Conservation (phyloP, 768 basidiomycete genomes). For the Nevesoporus exiguus region DNA sequence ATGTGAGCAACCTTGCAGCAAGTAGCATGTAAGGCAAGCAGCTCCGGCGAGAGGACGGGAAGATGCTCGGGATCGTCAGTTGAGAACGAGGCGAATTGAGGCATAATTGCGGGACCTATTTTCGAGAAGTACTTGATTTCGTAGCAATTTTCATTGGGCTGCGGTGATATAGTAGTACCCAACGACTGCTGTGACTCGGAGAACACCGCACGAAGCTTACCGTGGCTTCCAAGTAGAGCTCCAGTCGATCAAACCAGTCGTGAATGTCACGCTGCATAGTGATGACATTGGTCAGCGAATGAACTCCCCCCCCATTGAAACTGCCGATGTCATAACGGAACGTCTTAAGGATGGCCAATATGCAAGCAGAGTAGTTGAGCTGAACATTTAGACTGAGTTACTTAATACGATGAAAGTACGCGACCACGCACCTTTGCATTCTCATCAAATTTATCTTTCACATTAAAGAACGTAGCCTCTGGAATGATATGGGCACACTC, state of each 20-base stretch:
- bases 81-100: slow-evolving; percentile 3
- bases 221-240: slow-evolving; percentile 8
- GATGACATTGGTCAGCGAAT: slow-evolving; percentile 9
- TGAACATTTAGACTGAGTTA: neutral
- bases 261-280: neutral
- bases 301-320: slow-evolving; percentile 3
- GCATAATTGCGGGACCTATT: neutral
- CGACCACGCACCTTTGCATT: neutral
- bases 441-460: neutral
- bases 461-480: neutral
- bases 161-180: neutral
- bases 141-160: slow-evolving; percentile 1
- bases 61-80: slow-evolving; percentile 2
- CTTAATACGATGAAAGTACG: neutral
- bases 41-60: slow-evolving; percentile 11
- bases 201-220: neutral
- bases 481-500: slow-evolving; percentile 5
- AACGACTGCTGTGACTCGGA: neutral
- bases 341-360: slow-evolving; percentile 2
- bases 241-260: neutral
- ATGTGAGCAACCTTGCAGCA: slow-evolving; percentile 27
- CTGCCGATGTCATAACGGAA: slow-evolving; percentile 2
- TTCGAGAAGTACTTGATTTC: neutral
- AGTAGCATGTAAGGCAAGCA: slow-evolving; percentile 21
- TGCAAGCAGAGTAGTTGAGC: slow-evolving; percentile 1